Evolutionary conservation across 2,329 filamentous ascomycete species (phyloP), one percentile per base, ranked within the genome.

Genomic region (Domatiomyces catenatus): DNA sequence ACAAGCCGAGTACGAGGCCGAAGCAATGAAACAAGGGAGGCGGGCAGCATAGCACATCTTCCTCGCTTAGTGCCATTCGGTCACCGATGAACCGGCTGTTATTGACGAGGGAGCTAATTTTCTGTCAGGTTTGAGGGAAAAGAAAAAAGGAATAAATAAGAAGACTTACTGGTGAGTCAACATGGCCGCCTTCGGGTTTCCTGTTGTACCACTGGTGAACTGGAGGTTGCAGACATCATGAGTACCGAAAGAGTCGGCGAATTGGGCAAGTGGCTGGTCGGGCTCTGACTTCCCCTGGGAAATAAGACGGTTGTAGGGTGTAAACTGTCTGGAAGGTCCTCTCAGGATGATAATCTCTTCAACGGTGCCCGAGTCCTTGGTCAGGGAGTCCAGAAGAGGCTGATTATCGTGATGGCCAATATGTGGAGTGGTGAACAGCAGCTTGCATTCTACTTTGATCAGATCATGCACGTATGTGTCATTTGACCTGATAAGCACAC

Each of bases 21-120:
- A 90, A 90, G 69, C 84, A 90, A 69, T 92, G 86, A 71, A 92
- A 92, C 2, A 92, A 73, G 0, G 86, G 86, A 0, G 86, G 85
- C 2, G 85, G 85, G 63, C 86, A 92, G 70, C 85, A 90, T 8
- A 92, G 72, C 6, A 81, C 71, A 61, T 89, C 84, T 45, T 72
- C 69, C 2, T 76, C 67, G 0, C 77, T 80, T 15, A 90, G 72
- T 5, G 76, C 73, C 81, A 88, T 84, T 44, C 83, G 76, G 64
- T 86, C 82, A 49, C 83, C 84, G 47, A 83, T 81, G 67, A 83
- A 83, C 26, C 80, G 75, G 6, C 79, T 74, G 63, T 83, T 83
- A 63, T 84, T 83, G 59, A 80, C 60, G 2, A 67, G 51, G 44
- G 68, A 69, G 51, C 68, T 70, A n/a, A 46, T 6, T 17, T 28